Conservation (phyloP, 371 early-diverging fungal species). For the Sanchytrium tribonematis region DNA sequence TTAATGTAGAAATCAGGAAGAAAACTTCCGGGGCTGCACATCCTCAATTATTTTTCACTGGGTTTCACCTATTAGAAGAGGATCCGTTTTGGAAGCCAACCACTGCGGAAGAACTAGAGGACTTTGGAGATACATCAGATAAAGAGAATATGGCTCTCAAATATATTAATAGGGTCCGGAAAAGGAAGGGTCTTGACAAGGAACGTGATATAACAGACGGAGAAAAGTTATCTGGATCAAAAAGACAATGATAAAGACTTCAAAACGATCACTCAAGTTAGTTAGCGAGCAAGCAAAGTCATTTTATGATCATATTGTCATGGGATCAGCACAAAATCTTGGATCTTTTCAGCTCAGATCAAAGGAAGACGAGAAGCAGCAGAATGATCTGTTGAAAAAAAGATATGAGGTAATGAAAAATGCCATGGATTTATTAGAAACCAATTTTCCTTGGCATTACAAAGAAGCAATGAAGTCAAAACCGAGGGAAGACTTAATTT, state of each 20-base stretch:
- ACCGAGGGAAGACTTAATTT: not conserved
- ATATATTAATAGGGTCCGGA: constrained; percentile 78
- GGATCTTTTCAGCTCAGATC: not conserved
- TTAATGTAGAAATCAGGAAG: constrained; percentile 46
- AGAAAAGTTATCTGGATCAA: not conserved
- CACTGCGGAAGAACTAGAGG: constrained; percentile 84
- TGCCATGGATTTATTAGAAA: not conserved
- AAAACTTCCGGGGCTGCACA: constrained; percentile 74
- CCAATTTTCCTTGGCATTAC: not conserved
- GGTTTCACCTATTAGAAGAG: constrained; percentile 61
- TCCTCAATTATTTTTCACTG: constrained; percentile 71
- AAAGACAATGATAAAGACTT: not conserved
- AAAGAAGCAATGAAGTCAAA: not conserved
- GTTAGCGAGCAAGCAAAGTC: not conserved
- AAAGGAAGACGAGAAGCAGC: not conserved
- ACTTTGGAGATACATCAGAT: constrained; percentile 82
- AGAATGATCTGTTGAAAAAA: not conserved
- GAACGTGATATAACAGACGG: not conserved
- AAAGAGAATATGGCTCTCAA: constrained; percentile 73
- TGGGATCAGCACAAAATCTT: not conserved
- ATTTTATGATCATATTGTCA: not conserved
- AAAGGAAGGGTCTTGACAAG: constrained; percentile 33
- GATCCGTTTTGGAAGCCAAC: constrained; percentile 96
- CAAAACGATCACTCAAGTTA: not conserved
- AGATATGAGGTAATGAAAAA: not conserved